A percentile compares a stretch with the other conserved stretches of the same genome.
Evolutionary conservation across 2,329 filamentous ascomycete genomes (phyloP).

Genomic region (Ceratocystis lukuohia): DNA sequence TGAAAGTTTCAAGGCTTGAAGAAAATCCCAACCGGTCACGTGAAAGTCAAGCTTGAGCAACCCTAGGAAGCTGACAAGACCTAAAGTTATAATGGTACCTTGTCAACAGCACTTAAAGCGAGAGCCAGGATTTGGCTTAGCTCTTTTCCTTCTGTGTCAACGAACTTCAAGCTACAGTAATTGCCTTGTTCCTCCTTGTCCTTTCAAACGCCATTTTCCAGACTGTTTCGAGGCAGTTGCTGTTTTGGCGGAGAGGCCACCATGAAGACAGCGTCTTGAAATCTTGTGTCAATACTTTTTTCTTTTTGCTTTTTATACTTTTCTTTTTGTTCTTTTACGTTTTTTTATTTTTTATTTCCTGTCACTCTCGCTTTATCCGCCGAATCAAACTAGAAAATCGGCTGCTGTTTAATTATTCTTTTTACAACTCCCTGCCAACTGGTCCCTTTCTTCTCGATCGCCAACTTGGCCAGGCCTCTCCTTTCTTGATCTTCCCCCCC

Average conservation of each 20-base stretch:
- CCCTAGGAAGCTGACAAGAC: background rate
- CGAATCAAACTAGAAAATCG: background rate
- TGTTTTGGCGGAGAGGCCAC: conserved; percentile 9
- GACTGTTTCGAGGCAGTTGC: conserved; percentile 4
- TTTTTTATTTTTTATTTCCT: background rate
- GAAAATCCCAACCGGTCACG: background rate
- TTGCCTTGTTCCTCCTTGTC: background rate
- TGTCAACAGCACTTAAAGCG: background rate
- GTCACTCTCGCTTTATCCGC: background rate
- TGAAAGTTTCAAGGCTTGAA: background rate
- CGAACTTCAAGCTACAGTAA: background rate
- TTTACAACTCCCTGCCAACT: background rate
- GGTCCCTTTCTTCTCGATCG: background rate
- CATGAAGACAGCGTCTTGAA: background rate
- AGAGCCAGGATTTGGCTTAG: background rate
- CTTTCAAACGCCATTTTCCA: background rate
- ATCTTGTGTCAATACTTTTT: background rate
- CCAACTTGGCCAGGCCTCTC: background rate
- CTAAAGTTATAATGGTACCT: background rate
- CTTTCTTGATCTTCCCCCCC: background rate
- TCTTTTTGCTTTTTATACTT: background rate
- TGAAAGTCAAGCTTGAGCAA: background rate
- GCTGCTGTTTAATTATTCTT: background rate
- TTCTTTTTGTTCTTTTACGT: background rate
- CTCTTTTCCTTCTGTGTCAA: background rate